phyloP scores from a whole-genome alignment of 1,139 yeast species.

The Torulaspora globosa region DNA sequence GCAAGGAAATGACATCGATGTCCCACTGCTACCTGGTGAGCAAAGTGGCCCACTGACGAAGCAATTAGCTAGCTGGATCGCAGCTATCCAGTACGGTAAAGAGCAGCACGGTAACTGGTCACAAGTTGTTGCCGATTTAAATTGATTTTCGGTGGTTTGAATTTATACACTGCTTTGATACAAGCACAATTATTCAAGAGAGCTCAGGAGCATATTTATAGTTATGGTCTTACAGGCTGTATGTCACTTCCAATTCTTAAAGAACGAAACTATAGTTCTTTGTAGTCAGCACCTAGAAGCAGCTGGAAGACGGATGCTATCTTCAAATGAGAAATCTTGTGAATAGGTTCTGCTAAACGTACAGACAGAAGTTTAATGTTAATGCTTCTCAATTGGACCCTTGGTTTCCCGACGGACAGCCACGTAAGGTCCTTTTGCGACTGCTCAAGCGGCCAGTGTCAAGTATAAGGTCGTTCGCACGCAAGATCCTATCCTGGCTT shows the following conservation, averaged over 20 bases:
- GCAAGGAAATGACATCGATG: constrained; percentile 63
- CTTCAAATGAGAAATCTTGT: neutral
- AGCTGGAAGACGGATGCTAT: too few relatives aligned
- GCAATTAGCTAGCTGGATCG: constrained; percentile 76
- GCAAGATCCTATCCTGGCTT: too few relatives aligned
- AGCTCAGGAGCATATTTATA: neutral
- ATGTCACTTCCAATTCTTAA: too few relatives aligned
- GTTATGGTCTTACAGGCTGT: too few relatives aligned
- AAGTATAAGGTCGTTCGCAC: too few relatives aligned
- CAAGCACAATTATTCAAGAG: neutral
- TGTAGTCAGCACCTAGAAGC: too few relatives aligned
- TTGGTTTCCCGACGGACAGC: too few relatives aligned
- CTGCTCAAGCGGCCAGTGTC: too few relatives aligned
- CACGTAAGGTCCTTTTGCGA: too few relatives aligned
- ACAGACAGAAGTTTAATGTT: too few relatives aligned
- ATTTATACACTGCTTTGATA: neutral
- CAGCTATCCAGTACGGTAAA: constrained; percentile 83
- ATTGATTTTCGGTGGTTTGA: constrained; percentile 10
- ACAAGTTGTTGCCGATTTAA: constrained; percentile 37
- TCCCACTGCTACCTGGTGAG: constrained; percentile 75
- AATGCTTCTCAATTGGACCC: too few relatives aligned
- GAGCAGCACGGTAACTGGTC: constrained; percentile 51
- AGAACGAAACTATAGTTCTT: neutral
- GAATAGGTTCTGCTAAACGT: too few relatives aligned
- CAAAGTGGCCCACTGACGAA: constrained; percentile 76